These are phyloP conservation scores for Rhodotorula diobovata DNA, from an alignment of 768 basidiomycete genomes.

Conservation along the genomic window DNA sequence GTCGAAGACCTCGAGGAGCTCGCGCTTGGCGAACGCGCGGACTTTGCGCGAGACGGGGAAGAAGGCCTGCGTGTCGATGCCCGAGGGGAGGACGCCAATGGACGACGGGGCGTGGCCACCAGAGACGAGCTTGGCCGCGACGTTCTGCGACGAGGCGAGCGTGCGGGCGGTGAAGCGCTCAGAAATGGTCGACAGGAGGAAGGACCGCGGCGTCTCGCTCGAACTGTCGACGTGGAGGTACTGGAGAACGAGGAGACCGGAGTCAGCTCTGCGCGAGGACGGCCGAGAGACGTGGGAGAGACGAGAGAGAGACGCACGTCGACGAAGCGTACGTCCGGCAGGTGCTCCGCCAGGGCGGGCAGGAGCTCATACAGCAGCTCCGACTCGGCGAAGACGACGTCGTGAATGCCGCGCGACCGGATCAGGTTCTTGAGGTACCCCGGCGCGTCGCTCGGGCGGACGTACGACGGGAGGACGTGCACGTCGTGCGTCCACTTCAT, in stretches of 20 bases:
- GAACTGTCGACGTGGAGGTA: slow-evolving; percentile 12
- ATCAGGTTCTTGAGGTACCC: slow-evolving; percentile 34
- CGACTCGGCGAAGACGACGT: slow-evolving; percentile 21
- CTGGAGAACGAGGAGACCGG: neutral
- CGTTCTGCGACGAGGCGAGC: slow-evolving; percentile 26
- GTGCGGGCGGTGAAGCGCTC: slow-evolving; percentile 35
- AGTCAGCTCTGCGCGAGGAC: no score
- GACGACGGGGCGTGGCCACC: slow-evolving; percentile 5
- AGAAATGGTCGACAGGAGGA: slow-evolving; percentile 25
- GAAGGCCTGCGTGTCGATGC: slow-evolving; percentile 26
- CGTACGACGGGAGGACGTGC: slow-evolving; percentile 33
- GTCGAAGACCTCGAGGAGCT: slow-evolving; percentile 14
- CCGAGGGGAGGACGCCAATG: slow-evolving; percentile 33
- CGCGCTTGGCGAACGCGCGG: slow-evolving; percentile 3
- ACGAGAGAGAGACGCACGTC: slow-evolving; percentile 9
- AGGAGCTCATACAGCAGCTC: slow-evolving; percentile 24
- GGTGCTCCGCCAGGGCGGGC: slow-evolving; percentile 23
- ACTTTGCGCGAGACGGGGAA: neutral
- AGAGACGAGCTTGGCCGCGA: slow-evolving; percentile 20
- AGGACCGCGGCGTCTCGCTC: slow-evolving; percentile 29
- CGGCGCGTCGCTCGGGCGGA: slow-evolving; percentile 31
- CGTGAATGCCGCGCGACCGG: slow-evolving; percentile 1
- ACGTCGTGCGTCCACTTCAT: slow-evolving; percentile 38
- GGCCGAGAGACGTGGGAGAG: neutral
- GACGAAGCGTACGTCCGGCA: slow-evolving; percentile 32